Percentiles rank a stretch among this genome's conserved stretches.
Evolutionary conservation across 1,284 basidiomycete species (phyloP).

Genomic region (Boletus semigastroideus): DNA sequence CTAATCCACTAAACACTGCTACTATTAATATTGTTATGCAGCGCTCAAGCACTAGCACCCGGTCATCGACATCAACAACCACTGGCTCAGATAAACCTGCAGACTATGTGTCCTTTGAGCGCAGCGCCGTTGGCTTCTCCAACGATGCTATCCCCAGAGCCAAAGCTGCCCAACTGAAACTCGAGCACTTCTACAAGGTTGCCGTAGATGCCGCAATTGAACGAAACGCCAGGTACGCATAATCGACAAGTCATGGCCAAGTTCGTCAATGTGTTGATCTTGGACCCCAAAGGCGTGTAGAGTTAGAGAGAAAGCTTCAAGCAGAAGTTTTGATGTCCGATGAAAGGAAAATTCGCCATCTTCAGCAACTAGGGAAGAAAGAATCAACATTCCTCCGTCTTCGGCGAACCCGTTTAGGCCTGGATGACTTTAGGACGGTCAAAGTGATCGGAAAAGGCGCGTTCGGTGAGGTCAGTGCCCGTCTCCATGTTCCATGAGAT

Average conservation of each 20-base stretch:
- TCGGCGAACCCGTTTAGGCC: slow-evolving; percentile 81
- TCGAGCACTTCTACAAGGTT: slow-evolving; percentile 91
- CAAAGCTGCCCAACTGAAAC: slow-evolving; percentile 85
- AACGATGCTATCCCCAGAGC: slow-evolving; percentile 78
- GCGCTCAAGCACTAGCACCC: slow-evolving; percentile 32
- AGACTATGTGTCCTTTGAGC: slow-evolving; percentile 86
- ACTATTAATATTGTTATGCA: slow-evolving; percentile 19
- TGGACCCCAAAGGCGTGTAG: slow-evolving; percentile 62
- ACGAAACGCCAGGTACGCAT: slow-evolving; percentile 73
- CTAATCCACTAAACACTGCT: not conserved
- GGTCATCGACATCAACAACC: slow-evolving; percentile 26
- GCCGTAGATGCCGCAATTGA: slow-evolving; percentile 91
- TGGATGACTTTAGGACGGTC: slow-evolving; percentile 88
- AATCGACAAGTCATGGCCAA: not conserved
- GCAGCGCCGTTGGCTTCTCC: slow-evolving; percentile 68
- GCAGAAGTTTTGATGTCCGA: slow-evolving; percentile 65
- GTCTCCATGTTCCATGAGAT: not conserved
- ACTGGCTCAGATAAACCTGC: slow-evolving; percentile 31
- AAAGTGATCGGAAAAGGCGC: slow-evolving; percentile 96
- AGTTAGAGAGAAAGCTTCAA: slow-evolving; percentile 78
- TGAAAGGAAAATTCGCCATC: slow-evolving; percentile 77
- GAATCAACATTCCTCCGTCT: slow-evolving; percentile 82
- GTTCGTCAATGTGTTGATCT: slow-evolving; percentile 5
- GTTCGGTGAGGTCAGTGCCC: slow-evolving; percentile 75
- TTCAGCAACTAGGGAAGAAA: slow-evolving; percentile 78